These are phyloP conservation scores for Closterium sp. DNA, from an alignment of 139 green algal genomes.

Conservation along the genomic window DNA sequence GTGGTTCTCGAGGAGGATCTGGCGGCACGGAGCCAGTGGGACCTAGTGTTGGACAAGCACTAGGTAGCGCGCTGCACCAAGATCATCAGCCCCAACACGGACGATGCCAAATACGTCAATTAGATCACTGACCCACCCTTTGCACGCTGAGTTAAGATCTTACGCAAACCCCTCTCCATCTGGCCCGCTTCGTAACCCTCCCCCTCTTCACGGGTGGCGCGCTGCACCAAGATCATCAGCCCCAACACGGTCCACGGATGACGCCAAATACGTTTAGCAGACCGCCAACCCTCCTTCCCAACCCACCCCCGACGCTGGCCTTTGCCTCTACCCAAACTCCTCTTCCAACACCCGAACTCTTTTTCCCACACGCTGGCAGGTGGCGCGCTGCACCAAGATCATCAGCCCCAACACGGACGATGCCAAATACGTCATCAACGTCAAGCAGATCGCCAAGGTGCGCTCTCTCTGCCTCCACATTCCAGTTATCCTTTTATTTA, in stretches of 20 bases:
- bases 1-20: too few relatives aligned
- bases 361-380: too few relatives aligned
- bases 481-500: neutral
- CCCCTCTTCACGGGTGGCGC: too few relatives aligned
- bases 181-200: too few relatives aligned
- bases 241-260: conserved; percentile 90
- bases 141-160: too few relatives aligned
- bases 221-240: conserved; percentile 99
- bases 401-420: conserved; percentile 96
- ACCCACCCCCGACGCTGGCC: too few relatives aligned
- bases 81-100: conserved; percentile 97
- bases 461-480: neutral
- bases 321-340: too few relatives aligned
- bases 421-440: conserved; percentile 99
- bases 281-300: too few relatives aligned
- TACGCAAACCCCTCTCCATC: too few relatives aligned
- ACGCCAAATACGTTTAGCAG: conserved; percentile 97
- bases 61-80: conserved; percentile 98
- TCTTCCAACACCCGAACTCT: too few relatives aligned
- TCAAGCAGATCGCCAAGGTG: conserved; percentile 99
- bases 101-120: conserved; percentile 97
- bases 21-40: conserved; percentile 94
- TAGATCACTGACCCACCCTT: too few relatives aligned
- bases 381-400: conserved; percentile 99
- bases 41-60: conserved; percentile 99